Evolutionary conservation across 208 protist species (phyloP).

Genomic region (Herpetomonas samuelpessoai): DNA sequence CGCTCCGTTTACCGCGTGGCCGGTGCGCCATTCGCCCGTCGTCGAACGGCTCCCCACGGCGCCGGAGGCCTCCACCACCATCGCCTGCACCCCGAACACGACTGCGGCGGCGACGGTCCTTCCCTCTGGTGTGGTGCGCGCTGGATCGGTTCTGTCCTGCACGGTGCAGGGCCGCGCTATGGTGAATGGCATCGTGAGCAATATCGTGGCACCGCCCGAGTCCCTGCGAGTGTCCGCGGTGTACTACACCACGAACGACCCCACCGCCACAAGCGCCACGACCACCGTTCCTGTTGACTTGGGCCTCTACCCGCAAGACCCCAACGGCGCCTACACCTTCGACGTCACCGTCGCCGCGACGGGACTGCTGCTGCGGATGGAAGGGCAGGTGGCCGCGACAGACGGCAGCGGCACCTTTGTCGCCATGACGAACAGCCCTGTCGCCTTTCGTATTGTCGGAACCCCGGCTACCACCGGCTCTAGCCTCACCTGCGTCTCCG

Average conservation of each 20-base stretch:
- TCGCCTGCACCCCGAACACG: constrained; percentile 30
- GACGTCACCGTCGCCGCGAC: constrained; percentile 18
- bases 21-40: constrained; percentile 56
- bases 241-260: constrained; percentile 20
- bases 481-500: constrained; percentile 39
- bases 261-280: no score
- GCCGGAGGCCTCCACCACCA: constrained; percentile 28
- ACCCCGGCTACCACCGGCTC: constrained; percentile 43
- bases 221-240: constrained; percentile 35
- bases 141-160: constrained; percentile 35
- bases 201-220: constrained; percentile 49
- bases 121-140: constrained; percentile 43
- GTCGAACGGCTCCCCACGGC: constrained; percentile 57
- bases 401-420: constrained; percentile 4
- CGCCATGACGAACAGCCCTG: constrained; percentile 64
- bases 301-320: constrained; percentile 39
- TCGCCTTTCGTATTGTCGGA: constrained; percentile 58
- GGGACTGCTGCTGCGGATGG: constrained; percentile 25
- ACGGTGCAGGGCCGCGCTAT: constrained; percentile 46
- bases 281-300: constrained; percentile 28
- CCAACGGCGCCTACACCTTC: constrained; percentile 64
- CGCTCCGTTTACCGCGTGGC: constrained; percentile 43
- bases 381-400: constrained; percentile 27
- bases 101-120: constrained; percentile 5
- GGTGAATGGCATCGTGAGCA: constrained; percentile 30